These are phyloP conservation scores for Fusarium algeriense DNA, from an alignment of 2,329 filamentous ascomycete species.

Conservation along the genomic window DNA sequence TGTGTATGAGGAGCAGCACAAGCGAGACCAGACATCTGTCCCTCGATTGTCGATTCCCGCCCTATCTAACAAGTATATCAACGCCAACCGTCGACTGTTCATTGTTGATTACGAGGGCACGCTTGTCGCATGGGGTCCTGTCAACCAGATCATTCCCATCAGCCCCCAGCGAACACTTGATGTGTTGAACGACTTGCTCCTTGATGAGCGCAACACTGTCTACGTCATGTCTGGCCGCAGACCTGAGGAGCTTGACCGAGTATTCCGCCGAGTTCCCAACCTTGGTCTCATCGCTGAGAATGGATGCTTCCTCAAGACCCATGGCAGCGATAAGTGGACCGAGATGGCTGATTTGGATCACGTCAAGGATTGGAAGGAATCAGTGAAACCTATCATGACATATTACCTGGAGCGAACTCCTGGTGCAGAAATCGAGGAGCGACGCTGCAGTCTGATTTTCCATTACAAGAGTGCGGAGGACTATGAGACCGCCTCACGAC, in stretches of 20 bases:
- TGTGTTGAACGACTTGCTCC: constrained; percentile 82
- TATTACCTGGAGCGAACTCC: constrained; percentile 94
- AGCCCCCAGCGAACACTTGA: constrained; percentile 87
- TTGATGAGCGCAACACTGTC: constrained; percentile 84
- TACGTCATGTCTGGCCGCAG: constrained; percentile 94
- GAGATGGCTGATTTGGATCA: constrained; percentile 79
- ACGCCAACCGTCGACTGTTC: constrained; percentile 78
- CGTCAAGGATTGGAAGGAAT: constrained; percentile 83
- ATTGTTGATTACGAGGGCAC: constrained; percentile 96
- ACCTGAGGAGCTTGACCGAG: constrained; percentile 86
- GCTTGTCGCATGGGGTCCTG: constrained; percentile 86
- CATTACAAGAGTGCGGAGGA: constrained; percentile 89
- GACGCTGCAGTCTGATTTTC: constrained; percentile 92
- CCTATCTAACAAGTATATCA: constrained; percentile 74
- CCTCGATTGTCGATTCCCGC: constrained; percentile 81
- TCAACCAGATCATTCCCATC: constrained; percentile 85
- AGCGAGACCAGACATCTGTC: constrained; percentile 86
- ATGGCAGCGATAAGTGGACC: constrained; percentile 77
- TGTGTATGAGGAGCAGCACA: constrained; percentile 86
- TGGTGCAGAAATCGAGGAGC: constrained; percentile 87
- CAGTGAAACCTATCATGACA: constrained; percentile 83
- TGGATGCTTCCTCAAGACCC: constrained; percentile 87
- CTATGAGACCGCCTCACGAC: constrained; percentile 77
- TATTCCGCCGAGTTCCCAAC: constrained; percentile 86
- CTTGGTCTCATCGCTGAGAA: constrained; percentile 95